Evolutionary conservation across 257 asterid genomes (phyloP), one percentile per base, ranked within the genome.

Genomic region (Primulina eburnea): DNA sequence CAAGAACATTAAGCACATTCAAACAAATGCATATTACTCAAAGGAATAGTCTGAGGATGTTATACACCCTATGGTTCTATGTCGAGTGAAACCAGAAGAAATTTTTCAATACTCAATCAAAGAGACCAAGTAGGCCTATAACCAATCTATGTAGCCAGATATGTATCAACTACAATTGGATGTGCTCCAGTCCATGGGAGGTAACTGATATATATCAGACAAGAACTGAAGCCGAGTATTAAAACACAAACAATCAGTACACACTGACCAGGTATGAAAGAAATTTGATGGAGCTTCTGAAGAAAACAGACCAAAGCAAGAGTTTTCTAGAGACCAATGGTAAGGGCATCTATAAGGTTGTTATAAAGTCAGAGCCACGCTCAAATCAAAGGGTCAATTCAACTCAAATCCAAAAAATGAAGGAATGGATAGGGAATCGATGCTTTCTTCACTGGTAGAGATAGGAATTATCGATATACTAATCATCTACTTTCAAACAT

Each of bases 181-280:
- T 14, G 4, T 47, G n/a, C 6, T 47, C 4, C n/a, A 47, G 55
- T 47, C 55, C 18, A 14, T 14, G 18, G 55, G 18, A 12, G 18
- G 18, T 47, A 47, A 47, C 18, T 47, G 55, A 14, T 47, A 12
- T 43, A 47, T 47, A 47, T 47, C 55, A 47, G 18, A 43, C 53
- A 6, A 0, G 50, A 24, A 8, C 28, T n/a, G 29, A 67, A 38
- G 26, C 66, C 28, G n/a, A 26, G 18, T 26, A 28, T 53, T 3
- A 32, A 30, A 34, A 26, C 58, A 68, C 10, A 11, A 6, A 58
- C 29, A 65, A 29, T 50, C 77, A 73, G 64, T 47, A 50, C 66
- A 32, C 53, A 61, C 11, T 0, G 43, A 8, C 43, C 9, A 35
- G 43, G 1, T 47, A 47, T 47, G 18, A 47, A 47, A 47, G 52